phyloP scores from a whole-genome alignment of 140 eudicot species.

The Anethum foeniculum region DNA sequence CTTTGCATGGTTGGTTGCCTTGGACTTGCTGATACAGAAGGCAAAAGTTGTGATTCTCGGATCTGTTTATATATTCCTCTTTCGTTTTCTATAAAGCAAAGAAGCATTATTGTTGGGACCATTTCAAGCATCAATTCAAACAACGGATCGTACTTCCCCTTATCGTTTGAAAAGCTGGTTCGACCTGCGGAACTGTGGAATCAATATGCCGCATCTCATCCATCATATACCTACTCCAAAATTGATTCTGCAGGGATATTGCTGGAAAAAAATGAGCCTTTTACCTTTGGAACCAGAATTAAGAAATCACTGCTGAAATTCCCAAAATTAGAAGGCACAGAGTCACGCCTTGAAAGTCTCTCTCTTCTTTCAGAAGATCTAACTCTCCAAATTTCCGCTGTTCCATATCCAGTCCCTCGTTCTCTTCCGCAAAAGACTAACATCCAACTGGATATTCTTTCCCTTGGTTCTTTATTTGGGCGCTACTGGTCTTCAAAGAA shows the following conservation, averaged over 20 bases:
- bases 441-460: constrained; percentile 59
- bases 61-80: constrained; percentile 78
- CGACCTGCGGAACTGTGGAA: constrained; percentile 49
- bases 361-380: constrained; percentile 83
- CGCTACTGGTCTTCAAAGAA: constrained; percentile 43
- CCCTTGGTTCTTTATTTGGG: constrained; percentile 76
- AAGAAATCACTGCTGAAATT: constrained; percentile 63
- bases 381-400: constrained; percentile 66
- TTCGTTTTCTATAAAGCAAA: constrained; percentile 72
- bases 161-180: constrained; percentile 54
- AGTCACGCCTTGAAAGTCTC: constrained; percentile 38
- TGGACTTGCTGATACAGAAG: constrained; percentile 31
- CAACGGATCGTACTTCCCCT: constrained; percentile 45
- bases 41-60: constrained; percentile 54
- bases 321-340: constrained; percentile 66
- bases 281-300: constrained; percentile 51
- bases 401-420: constrained; percentile 37
- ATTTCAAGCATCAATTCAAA: constrained; percentile 42
- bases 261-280: constrained; percentile 77
- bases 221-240: constrained; percentile 64
- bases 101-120: constrained; percentile 68
- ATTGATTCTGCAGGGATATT: constrained; percentile 49
- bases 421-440: constrained; percentile 31
- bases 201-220: constrained; percentile 48
- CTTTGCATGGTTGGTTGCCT: constrained; percentile 92